Percentiles rank a stretch among this genome's conserved stretches.
Evolutionary conservation across 2,329 filamentous ascomycete species (phyloP).

Genomic region (Phyllosticta capitalensis): DNA sequence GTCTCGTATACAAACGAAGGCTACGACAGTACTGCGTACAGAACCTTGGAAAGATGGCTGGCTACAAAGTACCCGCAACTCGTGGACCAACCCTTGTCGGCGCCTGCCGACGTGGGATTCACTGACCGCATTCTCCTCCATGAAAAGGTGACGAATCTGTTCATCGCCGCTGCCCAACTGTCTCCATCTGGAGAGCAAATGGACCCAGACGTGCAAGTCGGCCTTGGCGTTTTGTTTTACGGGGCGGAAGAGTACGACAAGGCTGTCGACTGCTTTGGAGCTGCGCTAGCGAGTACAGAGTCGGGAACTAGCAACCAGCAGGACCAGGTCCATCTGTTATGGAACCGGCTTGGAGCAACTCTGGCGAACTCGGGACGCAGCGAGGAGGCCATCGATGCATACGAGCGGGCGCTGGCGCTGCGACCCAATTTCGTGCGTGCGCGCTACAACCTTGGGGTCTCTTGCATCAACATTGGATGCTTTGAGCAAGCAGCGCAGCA

Average conservation of each 20-base stretch:
- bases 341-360: constrained; percentile 94
- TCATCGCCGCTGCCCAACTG: constrained; percentile 85
- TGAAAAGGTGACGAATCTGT: constrained; percentile 79
- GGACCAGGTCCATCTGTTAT: constrained; percentile 83
- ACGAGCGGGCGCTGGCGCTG: constrained; percentile 81
- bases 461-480: constrained; percentile 95
- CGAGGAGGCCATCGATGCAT: constrained; percentile 94
- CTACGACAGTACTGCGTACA: constrained; percentile 93
- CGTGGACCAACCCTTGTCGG: constrained; percentile 56
- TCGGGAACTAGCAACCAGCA: constrained; percentile 73
- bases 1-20: constrained; percentile 98
- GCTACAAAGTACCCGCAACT: constrained; percentile 88
- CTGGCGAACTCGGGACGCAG: constrained; percentile 88
- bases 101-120: constrained; percentile 78
- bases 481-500: constrained; percentile 89
- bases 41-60: constrained; percentile 92
- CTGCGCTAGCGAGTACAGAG: constrained; percentile 78
- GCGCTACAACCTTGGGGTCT: constrained; percentile 91
- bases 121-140: constrained; percentile 86
- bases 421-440: constrained; percentile 96
- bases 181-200: constrained; percentile 89
- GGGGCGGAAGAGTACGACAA: constrained; percentile 97
- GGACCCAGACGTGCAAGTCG: constrained; percentile 97
- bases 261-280: constrained; percentile 94
- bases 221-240: constrained; percentile 93